Evolutionary conservation across 1,139 yeast species (phyloP), one percentile per base, ranked within the genome.

Genomic region (Scheffersomyces insectosa): DNA sequence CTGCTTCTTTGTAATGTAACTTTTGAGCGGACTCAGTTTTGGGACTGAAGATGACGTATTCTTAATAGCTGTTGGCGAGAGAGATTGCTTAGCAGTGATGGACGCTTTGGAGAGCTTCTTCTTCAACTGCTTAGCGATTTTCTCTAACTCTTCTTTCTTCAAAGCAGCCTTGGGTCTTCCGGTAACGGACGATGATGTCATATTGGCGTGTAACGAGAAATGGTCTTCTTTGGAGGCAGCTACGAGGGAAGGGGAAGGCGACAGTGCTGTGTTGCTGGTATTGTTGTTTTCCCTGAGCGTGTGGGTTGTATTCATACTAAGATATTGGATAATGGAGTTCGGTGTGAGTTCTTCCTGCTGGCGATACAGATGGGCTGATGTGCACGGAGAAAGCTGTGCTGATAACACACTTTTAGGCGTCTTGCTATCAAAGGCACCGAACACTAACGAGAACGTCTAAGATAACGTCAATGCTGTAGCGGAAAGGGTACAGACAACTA

Each of bases 61-160:
- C 15, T 45, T 45, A 7, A 35, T 37, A 8, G 28, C 33, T 11
- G 33, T 33, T 14, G 52, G 52, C 23, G 47, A 43, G n/a, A 59
- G 46, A 41, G 69, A 63, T 52, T 70, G 75, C 50, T 72, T 74
- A 27, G 79, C 79, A 16, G 79, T 64, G 34, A 73, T 68, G 20
- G 77, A 69, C 10, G 79, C 79, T 51, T 64, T 66, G 33, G 76
- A 68, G 29, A 74, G 61, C 51, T 72, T 72, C 43, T 65, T 68
- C 58, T 73, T 74, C 47, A 74, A 62, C 53, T 73, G 75, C 44
- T 66, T 66, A 47, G 79, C 79, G 33, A 74, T 74, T 46, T 70
- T 66, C 49, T 74, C 79, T 44, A 74, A 60, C 46, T 74, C 79
- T 45, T 73, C 79, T 54, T 72, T 73, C 47, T 67, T 67, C 51